phyloP scores from a whole-genome alignment of 495 filamentous ascomycete species.

The Neurospora sublineolata region DNA sequence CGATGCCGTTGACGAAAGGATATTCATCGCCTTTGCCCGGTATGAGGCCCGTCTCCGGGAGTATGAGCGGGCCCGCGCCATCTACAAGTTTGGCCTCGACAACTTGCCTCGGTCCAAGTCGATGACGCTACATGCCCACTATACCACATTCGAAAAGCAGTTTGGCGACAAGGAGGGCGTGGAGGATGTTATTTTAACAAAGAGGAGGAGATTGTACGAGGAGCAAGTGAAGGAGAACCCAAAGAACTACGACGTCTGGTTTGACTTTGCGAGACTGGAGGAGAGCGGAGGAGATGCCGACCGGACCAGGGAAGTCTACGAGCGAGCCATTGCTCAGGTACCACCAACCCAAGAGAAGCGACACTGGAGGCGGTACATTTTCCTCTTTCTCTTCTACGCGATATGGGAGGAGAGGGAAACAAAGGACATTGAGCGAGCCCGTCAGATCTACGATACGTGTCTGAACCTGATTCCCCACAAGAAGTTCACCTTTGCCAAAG shows the following conservation, averaged over 20 bases:
- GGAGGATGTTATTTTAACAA: slow-evolving; percentile 90
- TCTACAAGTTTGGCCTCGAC: slow-evolving; percentile 94
- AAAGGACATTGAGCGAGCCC: slow-evolving; percentile 66
- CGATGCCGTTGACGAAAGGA: slow-evolving; percentile 90
- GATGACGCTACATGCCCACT: slow-evolving; percentile 73
- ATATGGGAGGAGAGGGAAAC: slow-evolving; percentile 83
- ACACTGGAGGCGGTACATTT: slow-evolving; percentile 95
- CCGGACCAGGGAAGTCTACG: slow-evolving; percentile 82
- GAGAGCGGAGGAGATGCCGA: slow-evolving; percentile 71
- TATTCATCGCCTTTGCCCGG: slow-evolving; percentile 86
- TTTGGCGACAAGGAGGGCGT: slow-evolving; percentile 90
- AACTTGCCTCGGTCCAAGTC: slow-evolving; percentile 82
- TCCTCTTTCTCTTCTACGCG: slow-evolving; percentile 96
- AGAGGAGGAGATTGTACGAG: slow-evolving; percentile 86
- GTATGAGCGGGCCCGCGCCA: slow-evolving; percentile 86
- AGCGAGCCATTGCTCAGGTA: slow-evolving; percentile 90
- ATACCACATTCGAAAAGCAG: slow-evolving; percentile 97
- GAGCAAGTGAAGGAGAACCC: slow-evolving; percentile 86
- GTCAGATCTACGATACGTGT: slow-evolving; percentile 84
- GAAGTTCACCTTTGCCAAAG: slow-evolving; percentile 92
- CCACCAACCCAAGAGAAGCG: slow-evolving; percentile 94
- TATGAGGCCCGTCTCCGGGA: slow-evolving; percentile 93
- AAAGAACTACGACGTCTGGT: slow-evolving; percentile 92
- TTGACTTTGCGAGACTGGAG: slow-evolving; percentile 87
- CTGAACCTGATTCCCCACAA: slow-evolving; percentile 86